Evolutionary conservation across 83 land plant species (phyloP).

Genomic region (Diphasiastrum complanatum): DNA sequence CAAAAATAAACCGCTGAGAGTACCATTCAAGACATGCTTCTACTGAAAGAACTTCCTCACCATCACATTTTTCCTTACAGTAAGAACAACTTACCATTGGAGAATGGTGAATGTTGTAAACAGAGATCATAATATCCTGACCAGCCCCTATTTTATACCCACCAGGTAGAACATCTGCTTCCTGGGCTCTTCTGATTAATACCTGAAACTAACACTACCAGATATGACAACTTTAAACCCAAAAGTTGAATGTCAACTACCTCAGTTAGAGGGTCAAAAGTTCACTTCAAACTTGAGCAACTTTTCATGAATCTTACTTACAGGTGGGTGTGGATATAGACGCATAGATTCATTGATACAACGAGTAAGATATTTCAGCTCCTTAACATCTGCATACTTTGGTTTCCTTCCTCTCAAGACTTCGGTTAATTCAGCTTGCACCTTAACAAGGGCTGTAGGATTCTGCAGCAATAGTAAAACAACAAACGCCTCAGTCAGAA

Average conservation of each 20-base stretch:
- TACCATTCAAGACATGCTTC: too few species aligned
- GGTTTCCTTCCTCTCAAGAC: conserved; percentile 72
- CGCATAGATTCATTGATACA: conserved; percentile 94
- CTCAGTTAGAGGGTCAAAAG: too few species aligned
- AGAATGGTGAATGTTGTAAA: conserved; percentile 89
- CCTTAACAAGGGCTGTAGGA: conserved; percentile 41
- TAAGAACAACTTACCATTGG: conserved; percentile 66
- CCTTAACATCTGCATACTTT: conserved; percentile 58
- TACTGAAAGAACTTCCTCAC: too few species aligned
- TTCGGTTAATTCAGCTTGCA: conserved; percentile 77
- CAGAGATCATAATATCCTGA: conserved; percentile 94
- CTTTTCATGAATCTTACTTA: conserved; percentile 37
- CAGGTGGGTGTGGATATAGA: conserved; percentile 96
- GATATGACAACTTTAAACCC: not conserved
- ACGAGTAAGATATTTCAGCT: conserved; percentile 75
- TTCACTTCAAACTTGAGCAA: too few species aligned
- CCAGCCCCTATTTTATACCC: conserved; percentile 81
- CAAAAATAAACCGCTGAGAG: too few species aligned
- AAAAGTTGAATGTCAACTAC: too few species aligned
- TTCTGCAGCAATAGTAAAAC: conserved; percentile 41
- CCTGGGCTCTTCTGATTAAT: conserved; percentile 81
- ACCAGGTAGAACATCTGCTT: conserved; percentile 82
- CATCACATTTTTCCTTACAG: too few species aligned
- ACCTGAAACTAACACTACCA: conserved; percentile 40
- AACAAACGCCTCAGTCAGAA: conserved; percentile 1